Evolutionary conservation across 495 filamentous ascomycete genomes (phyloP).

Genomic region (Annulohypoxylon bovei): DNA sequence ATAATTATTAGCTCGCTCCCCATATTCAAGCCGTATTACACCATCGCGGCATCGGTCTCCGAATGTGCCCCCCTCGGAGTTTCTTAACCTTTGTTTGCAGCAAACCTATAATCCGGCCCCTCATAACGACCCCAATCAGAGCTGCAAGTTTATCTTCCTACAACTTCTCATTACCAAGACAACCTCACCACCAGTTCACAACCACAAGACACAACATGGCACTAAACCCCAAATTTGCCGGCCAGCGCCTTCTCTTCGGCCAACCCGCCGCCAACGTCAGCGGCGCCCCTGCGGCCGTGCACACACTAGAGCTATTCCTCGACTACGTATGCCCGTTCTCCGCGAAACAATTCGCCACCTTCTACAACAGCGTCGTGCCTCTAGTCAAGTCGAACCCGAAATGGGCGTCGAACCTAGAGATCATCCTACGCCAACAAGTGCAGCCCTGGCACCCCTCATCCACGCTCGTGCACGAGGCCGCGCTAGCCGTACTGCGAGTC

Average conservation of each 20-base stretch:
- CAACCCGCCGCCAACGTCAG: conserved; percentile 45
- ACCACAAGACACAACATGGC: conserved; percentile 65
- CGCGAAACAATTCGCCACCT: conserved; percentile 73
- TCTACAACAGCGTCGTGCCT: conserved; percentile 69
- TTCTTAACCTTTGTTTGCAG: conserved; percentile 20
- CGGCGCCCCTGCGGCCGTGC: conserved; percentile 59
- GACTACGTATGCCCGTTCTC: conserved; percentile 86
- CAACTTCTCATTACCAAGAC: neutral
- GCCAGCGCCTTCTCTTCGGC: conserved; percentile 66
- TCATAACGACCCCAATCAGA: neutral
- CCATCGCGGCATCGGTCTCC: conserved; percentile 26
- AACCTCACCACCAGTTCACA: conserved; percentile 7
- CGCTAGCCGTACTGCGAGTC: conserved; percentile 74
- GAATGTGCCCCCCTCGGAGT: conserved; percentile 36
- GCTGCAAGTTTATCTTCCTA: neutral
- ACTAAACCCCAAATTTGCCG: conserved; percentile 79
- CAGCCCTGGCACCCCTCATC: conserved; percentile 96
- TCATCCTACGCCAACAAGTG: conserved; percentile 89
- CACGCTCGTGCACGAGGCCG: conserved; percentile 89
- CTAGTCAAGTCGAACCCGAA: conserved; percentile 60
- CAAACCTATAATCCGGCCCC: neutral
- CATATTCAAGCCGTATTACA: neutral
- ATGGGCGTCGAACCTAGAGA: conserved; percentile 67
- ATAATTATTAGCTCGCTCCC: neutral
- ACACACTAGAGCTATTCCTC: conserved; percentile 84